Evolutionary conservation across 441 rosid genomes (phyloP), one percentile per base, ranked within the genome.

Genomic region (Arabidopsis lyrata): DNA sequence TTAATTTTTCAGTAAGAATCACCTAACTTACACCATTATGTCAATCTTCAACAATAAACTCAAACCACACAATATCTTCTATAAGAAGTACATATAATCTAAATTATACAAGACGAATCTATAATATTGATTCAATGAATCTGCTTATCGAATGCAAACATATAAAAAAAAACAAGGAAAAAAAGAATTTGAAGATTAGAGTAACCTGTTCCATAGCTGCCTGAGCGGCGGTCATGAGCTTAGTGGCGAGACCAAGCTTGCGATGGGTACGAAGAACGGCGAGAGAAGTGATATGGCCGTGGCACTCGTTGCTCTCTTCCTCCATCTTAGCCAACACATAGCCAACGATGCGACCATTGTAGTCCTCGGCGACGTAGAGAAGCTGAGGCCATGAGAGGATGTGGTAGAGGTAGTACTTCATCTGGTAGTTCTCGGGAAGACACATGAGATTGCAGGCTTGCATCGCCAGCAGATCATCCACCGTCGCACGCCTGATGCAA

Each of bases 361-460:
- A 92, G 78, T 95, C 99, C 72, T 95, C 96, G 27, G 98, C 99
- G 11, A 95, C 99, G 78, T 95, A 92, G 68, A 95, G 98, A 38
- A 95, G 95, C 90, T 95, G 99, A 2, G 99, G 99, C 99, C 97
- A 94, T 2, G 99, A 94, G 44, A 94, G 95, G 81, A 94, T 92
- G 77, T 92, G 99, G 72, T 94, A 94, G 75, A 92, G 83, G 78
- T 92, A 94, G 63, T 94, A 92, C 84, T 94, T 94, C 99, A 94
- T 94, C 87, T 94, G 99, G 88, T 94, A 94, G 53, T 92, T 94
- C 84, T 94, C 99, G 4, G 99, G 99, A 2, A 94, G 88, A 63
- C 99, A 94, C 61, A 92, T 80, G 81, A 94, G 78, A 54, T 94
- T 94, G 80, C 99, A 94, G 1, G 97, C 96, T 27, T 94, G 99